Base-by-base conservation (phyloP, 2,329 filamentous ascomycete species). In the Penicillium sp. region DNA sequence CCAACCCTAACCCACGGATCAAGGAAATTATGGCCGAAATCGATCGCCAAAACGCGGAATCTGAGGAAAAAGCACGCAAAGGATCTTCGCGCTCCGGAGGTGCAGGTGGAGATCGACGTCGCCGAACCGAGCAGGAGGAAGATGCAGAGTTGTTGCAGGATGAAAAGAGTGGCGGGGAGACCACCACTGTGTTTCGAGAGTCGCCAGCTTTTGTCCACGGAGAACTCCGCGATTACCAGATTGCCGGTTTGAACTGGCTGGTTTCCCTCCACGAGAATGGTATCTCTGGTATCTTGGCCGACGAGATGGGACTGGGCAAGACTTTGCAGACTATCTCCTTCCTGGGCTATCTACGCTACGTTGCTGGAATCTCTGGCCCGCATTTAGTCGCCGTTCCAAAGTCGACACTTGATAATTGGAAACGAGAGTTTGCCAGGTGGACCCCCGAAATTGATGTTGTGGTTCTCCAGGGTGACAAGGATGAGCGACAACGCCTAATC, bases 261-360 rank as follows among this genome's bases (percentile, higher is more conserved):
- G 92, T 99, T 66, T 98, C 93, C 13, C 83, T 99, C 6, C 95
- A 99, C 69, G 95, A 99, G 76, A 99, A 99, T 69, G 95, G 95
- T 80, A 99, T 99, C 65, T 98, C 93, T 21, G 95, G 95, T 65
- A 99, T 99, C 62, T 81, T 99, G 49, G 95, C 95, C 59, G 95
- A 99, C 71, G 95, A 99, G 78, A 99, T 99, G 95, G 95, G 95
- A 76, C 82, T 99, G 21, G 95, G 95, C 69, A 99, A 99, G 81
- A 99, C 95, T 0, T 78, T 99, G 27, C 95, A 99, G 77, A 99
- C 95, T 0, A 99, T 99, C 58, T 90, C 95, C 1, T 99, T 99
- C 77, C 79, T 99, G 33, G 95, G 95, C 3, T 99, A 99, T 71
- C 81, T 99, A 44, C 88, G 95, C 69, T 95, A 96, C 76, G 86